Evolutionary conservation across 305 asterid species (phyloP).

Genomic region (Fraxinus floribunda): DNA sequence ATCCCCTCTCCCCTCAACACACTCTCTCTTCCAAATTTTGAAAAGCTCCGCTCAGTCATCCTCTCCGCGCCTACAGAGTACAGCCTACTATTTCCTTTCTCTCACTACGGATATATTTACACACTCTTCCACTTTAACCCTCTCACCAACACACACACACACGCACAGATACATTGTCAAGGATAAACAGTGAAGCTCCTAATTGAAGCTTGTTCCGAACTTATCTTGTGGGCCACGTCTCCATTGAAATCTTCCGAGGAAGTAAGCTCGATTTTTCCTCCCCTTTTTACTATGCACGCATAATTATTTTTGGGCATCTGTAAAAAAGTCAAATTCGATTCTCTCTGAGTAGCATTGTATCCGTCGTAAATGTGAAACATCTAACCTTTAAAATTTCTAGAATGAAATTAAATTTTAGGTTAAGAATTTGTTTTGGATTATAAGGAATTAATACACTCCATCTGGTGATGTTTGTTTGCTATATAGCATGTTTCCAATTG

Average conservation of each 20-base stretch:
- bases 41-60: slow-evolving; percentile 27
- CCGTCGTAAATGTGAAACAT: background rate
- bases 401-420: background rate
- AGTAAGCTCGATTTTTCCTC: slow-evolving; percentile 26
- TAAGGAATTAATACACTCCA: background rate
- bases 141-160: background rate
- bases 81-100: slow-evolving; percentile 19
- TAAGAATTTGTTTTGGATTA: background rate
- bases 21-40: slow-evolving; percentile 37
- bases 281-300: background rate
- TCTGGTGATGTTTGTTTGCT: background rate
- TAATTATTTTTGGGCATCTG: background rate
- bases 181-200: background rate
- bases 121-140: slow-evolving; percentile 19
- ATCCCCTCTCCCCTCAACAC: background rate
- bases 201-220: slow-evolving; percentile 17
- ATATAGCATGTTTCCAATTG: background rate
- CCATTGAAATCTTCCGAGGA: slow-evolving; percentile 12
- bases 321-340: background rate
- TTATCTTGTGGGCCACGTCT: background rate
- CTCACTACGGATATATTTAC: background rate
- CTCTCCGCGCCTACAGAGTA: slow-evolving; percentile 20
- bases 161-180: background rate
- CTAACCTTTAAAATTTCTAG: background rate
- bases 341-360: slow-evolving; percentile 5